Conservation (phyloP, 2,329 filamentous ascomycete genomes). For the Gaeumannomyces tritici region DNA sequence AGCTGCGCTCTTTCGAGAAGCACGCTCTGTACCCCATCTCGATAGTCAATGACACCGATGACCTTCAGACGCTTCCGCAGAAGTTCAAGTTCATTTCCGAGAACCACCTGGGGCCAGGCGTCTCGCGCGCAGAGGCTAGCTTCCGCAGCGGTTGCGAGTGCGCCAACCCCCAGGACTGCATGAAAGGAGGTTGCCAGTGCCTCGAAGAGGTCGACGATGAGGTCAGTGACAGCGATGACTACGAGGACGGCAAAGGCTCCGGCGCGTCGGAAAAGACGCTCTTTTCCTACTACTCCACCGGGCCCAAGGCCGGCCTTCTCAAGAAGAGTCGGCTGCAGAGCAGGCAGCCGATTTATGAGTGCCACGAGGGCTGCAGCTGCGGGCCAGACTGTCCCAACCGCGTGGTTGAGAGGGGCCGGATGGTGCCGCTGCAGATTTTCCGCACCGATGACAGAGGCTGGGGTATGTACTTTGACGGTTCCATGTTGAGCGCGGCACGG, state of each 20-base stretch:
- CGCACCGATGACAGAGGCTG: conserved; percentile 64
- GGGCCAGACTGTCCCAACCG: conserved; percentile 58
- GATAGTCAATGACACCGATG: conserved; percentile 54
- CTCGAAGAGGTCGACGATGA: conserved; percentile 50
- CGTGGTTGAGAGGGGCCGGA: conserved; percentile 65
- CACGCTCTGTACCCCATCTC: conserved; percentile 43
- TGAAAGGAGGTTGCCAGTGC: conserved; percentile 59
- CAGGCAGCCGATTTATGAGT: conserved; percentile 66
- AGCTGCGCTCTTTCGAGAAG: conserved; percentile 44
- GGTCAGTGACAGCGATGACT: conserved; percentile 37
- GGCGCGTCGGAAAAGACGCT: conserved; percentile 17
- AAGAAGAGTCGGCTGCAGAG: conserved; percentile 41
- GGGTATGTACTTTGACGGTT: conserved; percentile 38
- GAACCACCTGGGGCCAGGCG: conserved; percentile 49
- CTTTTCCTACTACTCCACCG: conserved; percentile 57
- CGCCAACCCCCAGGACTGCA: conserved; percentile 49
- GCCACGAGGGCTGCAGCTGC: conserved; percentile 63
- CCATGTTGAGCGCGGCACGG: no score
- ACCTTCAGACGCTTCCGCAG: conserved; percentile 40
- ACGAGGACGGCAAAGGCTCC: conserved; percentile 20
- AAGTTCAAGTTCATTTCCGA: conserved; percentile 61
- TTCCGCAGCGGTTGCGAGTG: conserved; percentile 66
- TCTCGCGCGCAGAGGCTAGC: conserved; percentile 47
- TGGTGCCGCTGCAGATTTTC: conserved; percentile 67
- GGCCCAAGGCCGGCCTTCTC: conserved; percentile 40